Percentiles rank a stretch among this genome's conserved stretches.
These are phyloP conservation scores for Ceratocystis alfenasii DNA, from an alignment of 2,329 filamentous ascomycete genomes.

Conservation along the genomic window DNA sequence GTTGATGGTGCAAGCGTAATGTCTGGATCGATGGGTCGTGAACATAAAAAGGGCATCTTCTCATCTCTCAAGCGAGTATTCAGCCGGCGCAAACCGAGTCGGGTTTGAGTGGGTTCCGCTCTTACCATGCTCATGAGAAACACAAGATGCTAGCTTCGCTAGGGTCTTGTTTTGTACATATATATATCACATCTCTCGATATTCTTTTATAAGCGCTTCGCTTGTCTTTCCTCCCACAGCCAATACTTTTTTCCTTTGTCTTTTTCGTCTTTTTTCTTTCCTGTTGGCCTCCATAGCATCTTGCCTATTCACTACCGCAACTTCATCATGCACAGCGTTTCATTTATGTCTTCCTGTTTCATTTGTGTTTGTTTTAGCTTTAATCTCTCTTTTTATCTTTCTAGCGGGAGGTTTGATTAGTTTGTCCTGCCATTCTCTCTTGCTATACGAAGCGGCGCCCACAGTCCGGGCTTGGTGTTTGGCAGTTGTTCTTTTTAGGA, in stretches of 20 bases:
- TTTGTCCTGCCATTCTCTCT: background rate
- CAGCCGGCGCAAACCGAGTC: conserved; percentile 16
- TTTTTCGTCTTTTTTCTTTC: background rate
- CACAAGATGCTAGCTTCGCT: background rate
- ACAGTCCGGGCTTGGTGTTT: conserved; percentile 11
- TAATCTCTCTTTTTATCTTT: background rate
- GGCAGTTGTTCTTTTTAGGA: background rate
- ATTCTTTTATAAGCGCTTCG: background rate
- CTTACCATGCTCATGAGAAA: background rate
- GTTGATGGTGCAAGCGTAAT: background rate
- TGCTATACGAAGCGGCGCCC: conserved; percentile 4
- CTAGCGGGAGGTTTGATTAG: too few species aligned
- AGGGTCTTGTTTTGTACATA: background rate
- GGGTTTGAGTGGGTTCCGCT: background rate
- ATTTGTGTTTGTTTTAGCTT: background rate
- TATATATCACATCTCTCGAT: background rate
- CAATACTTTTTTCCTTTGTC: background rate
- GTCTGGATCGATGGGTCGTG: background rate
- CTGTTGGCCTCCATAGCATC: background rate
- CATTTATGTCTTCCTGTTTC: background rate
- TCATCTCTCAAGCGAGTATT: conserved; percentile 22
- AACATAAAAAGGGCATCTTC: conserved; percentile 21
- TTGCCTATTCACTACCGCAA: background rate
- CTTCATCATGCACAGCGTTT: background rate
- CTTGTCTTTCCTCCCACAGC: background rate